A percentile compares a stretch with the other conserved stretches of the same genome.
phyloP scores from a whole-genome alignment of 2,329 filamentous ascomycete genomes.

The Phialophora chinensis region DNA sequence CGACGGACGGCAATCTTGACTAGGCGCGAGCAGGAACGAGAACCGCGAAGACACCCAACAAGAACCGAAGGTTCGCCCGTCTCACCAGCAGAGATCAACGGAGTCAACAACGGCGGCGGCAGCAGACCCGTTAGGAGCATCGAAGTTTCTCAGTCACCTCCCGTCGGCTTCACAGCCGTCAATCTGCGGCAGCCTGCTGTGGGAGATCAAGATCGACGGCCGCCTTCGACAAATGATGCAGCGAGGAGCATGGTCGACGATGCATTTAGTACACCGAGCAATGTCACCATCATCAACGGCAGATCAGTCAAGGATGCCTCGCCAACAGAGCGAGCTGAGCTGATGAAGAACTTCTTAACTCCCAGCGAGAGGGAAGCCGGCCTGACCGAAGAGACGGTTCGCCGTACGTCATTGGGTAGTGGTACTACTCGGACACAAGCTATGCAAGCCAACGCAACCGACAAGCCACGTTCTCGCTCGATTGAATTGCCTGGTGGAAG shows the following conservation, averaged over 20 bases:
- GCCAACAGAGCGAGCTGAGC: constrained; percentile 62
- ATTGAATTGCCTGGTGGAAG: constrained; percentile 24
- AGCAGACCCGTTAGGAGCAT: constrained; percentile 35
- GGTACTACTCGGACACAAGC: constrained; percentile 26
- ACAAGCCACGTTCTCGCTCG: constrained; percentile 32
- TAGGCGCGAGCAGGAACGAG: constrained; percentile 61
- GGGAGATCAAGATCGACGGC: constrained; percentile 19
- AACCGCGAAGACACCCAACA: constrained; percentile 35
- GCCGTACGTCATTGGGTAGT: constrained; percentile 30
- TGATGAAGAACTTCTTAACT: constrained; percentile 68
- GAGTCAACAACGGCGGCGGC: constrained; percentile 39
- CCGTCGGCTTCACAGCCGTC: constrained; percentile 64
- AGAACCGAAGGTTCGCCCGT: constrained; percentile 33
- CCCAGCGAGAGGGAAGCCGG: constrained; percentile 60
- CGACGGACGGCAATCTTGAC: constrained; percentile 74
- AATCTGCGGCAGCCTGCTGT: constrained; percentile 55
- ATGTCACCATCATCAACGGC: constrained; percentile 56
- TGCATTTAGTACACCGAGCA: constrained; percentile 51
- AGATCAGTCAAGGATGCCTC: constrained; percentile 59
- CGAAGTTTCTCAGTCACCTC: constrained; percentile 52
- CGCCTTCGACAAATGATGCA: constrained; percentile 10
- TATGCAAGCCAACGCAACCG: constrained; percentile 20
- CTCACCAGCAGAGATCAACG: constrained; percentile 40
- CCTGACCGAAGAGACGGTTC: constrained; percentile 34
- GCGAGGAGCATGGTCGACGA: constrained; percentile 24